Base-by-base conservation (phyloP, 108 stramenopile species). In the Tribonema minus region DNA sequence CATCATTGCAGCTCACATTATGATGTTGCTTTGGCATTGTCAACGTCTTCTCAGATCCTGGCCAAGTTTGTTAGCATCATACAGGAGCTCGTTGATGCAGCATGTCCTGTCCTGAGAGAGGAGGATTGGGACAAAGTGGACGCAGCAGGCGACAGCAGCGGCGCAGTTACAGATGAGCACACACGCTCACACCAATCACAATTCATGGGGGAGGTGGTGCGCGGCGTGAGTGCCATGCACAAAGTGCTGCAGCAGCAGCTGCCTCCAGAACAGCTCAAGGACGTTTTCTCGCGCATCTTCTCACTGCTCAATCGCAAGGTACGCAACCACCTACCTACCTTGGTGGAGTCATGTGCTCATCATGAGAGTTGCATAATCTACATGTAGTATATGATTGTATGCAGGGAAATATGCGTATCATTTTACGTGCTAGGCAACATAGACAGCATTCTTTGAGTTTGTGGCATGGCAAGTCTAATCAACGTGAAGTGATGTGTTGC, bases 61-160 rank as follows among this genome's bases (percentile, higher is more conserved):
- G 88, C 85, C 82, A 98, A 98, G 76, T 95, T 98, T 81, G 95
- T 95, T 26, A 91, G 88, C 58, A 98, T 98, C 76, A 92, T 98
- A 58, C 92, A 92, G 39, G 93, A 94, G 54, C 91, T 95, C 54
- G 88, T 97, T 23, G 97, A 93, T 58, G 85, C 88, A 26, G 81
- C 65, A 67, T 61, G 64, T 92, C 46, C 91, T 89, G 5, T 86
- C 90, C 25, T 88, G 75, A 35, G 90, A 93, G 37, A 61, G 73
- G 30, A 72, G 82, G 60, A 90, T 84, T 33, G 86, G 94, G 76
- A 96, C 91, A 54, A 54, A 15, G 20, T 54, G 9, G 46, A 54
- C 20, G 20, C 9, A 15, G 20, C 46, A 15, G 20, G 20, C 20
- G 46, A 20, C 46, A 54, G 20, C 20, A 54, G 15, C 20, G 46